phyloP scores from a whole-genome alignment of 1,284 basidiomycete species.

The Takashimella koratensis region DNA sequence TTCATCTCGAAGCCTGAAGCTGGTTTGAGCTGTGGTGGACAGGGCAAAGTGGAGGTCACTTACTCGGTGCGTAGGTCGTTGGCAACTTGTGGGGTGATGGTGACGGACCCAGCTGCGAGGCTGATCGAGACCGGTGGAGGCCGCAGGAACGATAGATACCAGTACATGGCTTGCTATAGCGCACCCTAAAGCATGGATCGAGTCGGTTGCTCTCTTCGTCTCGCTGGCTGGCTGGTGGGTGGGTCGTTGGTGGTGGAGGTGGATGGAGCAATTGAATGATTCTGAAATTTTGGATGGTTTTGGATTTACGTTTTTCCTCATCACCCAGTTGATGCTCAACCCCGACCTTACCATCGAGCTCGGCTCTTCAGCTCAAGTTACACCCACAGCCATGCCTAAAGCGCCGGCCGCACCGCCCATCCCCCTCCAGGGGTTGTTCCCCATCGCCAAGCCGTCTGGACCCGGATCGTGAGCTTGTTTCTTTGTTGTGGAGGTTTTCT shows the following conservation, averaged over 20 bases:
- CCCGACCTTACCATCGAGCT: too few relatives aligned
- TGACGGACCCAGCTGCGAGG: constrained; percentile 22
- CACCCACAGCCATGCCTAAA: constrained; percentile 47
- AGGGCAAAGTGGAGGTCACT: constrained; percentile 13
- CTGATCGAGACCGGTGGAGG: constrained; percentile 40
- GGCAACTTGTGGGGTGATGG: constrained; percentile 49
- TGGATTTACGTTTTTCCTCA: too few relatives aligned
- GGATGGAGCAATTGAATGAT: too few relatives aligned
- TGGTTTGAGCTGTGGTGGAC: background rate
- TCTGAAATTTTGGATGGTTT: too few relatives aligned
- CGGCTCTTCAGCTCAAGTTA: too few relatives aligned
- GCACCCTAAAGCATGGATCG: too few relatives aligned
- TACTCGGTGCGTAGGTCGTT: constrained; percentile 50
- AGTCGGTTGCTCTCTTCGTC: too few relatives aligned
- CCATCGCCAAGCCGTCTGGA: constrained; percentile 49
- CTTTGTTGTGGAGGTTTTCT: too few relatives aligned
- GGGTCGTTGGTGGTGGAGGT: too few relatives aligned
- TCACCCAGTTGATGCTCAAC: too few relatives aligned
- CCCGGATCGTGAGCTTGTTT: constrained; percentile 45
- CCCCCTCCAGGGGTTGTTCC: constrained; percentile 49
- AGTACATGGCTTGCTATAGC: constrained; percentile 39
- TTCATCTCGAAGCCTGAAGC: constrained; percentile 10
- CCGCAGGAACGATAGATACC: constrained; percentile 49
- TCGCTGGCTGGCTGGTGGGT: too few relatives aligned
- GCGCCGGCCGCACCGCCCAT: constrained; percentile 32